Base-by-base conservation (phyloP, 1,139 yeast species). In the Hyphopichia pseudoburtonii region DNA sequence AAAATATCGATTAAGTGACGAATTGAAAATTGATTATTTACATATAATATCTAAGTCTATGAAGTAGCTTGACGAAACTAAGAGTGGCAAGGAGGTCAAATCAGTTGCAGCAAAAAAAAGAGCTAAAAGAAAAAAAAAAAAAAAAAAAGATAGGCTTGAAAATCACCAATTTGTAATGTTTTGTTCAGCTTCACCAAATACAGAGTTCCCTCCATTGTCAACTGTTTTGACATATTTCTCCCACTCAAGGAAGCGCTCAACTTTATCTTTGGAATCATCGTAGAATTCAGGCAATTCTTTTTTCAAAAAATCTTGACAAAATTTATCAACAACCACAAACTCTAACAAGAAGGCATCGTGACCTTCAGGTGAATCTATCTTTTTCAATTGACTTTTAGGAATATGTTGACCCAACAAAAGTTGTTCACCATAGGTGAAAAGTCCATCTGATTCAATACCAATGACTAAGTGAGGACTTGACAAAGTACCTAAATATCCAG, bases 321-420 rank as follows among this genome's bases (percentile, higher is more conserved):
- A 70, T 28, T 74, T 66, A 58, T 94, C 87, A 41, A 92, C 88
- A 38, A 82, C 79, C 36, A 80, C 85, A 60, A 92, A 92, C 60
- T 92, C 98, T 35, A 92, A 70, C 44, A 92, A 66, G 56, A 92
- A 92, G 2, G 98, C 98, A 66, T 92, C 98, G 56, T 92, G 98
- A 14, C 98, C 98, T 54, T 92, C 98, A n/a, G 94, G 95, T 1
- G 97, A 88, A 45, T 84, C 80, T 35, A 92, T 82, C 50, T 79
- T 79, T 47, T 81, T 80, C 45, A 92, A 68, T 5, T 51, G 60
- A 2, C 95, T 74, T 47, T 84, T 73, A 5, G 94, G 94, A 40
- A 92, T 76, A 55, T 81, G 68, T 32, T 78, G 75, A 1, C 95
- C 95, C 37, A 92, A 70, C 38, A 82, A 76, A 50, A 86, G 88